Evolutionary conservation across 2,329 filamentous ascomycete species (phyloP).

Genomic region (Penicillium sp.): DNA sequence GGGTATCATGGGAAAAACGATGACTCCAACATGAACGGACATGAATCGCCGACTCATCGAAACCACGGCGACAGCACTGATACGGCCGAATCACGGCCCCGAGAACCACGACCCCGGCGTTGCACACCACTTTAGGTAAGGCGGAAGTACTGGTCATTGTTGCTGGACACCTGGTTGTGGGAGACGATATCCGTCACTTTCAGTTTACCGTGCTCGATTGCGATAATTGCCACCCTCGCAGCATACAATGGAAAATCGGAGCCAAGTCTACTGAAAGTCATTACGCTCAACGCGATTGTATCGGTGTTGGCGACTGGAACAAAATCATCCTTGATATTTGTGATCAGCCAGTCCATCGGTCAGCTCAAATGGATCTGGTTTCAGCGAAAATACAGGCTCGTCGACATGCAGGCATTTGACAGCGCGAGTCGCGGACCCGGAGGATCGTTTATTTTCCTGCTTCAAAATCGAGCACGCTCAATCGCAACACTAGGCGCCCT

Average conservation of each 20-base stretch:
- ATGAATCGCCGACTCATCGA: no score
- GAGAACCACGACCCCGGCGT: no score
- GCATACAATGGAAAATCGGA: slow-evolving; percentile 12
- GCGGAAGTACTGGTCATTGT: no score
- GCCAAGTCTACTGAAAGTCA: slow-evolving; percentile 15
- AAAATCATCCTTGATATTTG: slow-evolving; percentile 19
- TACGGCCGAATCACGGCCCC: no score
- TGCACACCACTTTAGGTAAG: no score
- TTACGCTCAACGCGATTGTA: slow-evolving; percentile 19
- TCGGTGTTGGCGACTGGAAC: slow-evolving; percentile 18
- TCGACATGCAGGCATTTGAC: slow-evolving; percentile 21
- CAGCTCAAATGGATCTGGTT: slow-evolving; percentile 30
- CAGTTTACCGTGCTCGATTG: no score
- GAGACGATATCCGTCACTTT: no score
- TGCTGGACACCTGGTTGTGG: no score
- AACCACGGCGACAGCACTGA: no score
- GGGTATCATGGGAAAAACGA: no score
- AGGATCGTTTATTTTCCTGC: slow-evolving; percentile 14
- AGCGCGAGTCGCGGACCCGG: slow-evolving; percentile 27
- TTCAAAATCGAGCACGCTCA: slow-evolving; percentile 1
- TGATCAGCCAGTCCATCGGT: slow-evolving; percentile 18
- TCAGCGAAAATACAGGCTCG: slow-evolving; percentile 4
- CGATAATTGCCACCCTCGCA: no score
- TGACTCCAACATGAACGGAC: no score
- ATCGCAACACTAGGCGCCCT: slow-evolving; percentile 16